phyloP scores from a whole-genome alignment of 495 filamentous ascomycete genomes.

The Penicillium paradoxum region DNA sequence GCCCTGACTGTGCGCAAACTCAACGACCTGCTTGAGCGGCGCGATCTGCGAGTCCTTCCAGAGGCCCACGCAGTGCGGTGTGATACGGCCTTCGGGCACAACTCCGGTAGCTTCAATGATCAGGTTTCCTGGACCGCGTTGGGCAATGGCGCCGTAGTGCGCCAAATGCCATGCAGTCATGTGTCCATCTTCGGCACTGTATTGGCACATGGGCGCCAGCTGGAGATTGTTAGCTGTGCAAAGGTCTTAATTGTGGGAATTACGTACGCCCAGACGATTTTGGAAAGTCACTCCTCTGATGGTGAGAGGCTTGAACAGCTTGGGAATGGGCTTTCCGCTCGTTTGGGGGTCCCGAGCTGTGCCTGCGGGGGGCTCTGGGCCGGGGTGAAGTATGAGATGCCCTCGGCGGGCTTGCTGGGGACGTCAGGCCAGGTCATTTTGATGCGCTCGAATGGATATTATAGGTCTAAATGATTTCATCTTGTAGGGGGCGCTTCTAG shows the following conservation, averaged over 20 bases:
- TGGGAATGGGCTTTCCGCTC: conserved; percentile 53
- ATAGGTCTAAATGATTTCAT: neutral
- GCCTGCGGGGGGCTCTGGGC: conserved; percentile 58
- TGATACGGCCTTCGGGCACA: conserved; percentile 68
- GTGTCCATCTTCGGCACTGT: conserved; percentile 59
- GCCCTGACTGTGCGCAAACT: conserved; percentile 68
- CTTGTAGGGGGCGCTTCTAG: neutral
- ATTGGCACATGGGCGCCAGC: conserved; percentile 64
- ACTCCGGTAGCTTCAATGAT: conserved; percentile 74
- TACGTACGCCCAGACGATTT: conserved; percentile 54
- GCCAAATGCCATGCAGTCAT: conserved; percentile 60
- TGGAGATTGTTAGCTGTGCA: conserved; percentile 13
- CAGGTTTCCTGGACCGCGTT: conserved; percentile 61
- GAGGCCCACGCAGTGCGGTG: conserved; percentile 64
- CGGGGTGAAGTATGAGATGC: conserved; percentile 66
- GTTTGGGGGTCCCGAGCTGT: conserved; percentile 59
- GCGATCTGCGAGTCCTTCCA: conserved; percentile 72
- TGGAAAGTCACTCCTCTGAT: conserved; percentile 55
- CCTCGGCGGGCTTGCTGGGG: conserved; percentile 38
- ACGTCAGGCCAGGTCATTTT: conserved; percentile 37
- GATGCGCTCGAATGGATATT: neutral
- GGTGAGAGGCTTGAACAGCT: conserved; percentile 63
- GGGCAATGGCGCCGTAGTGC: conserved; percentile 53
- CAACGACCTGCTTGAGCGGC: conserved; percentile 53
- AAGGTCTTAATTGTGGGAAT: neutral